Evolutionary conservation across 2,329 filamentous ascomycete genomes (phyloP).

Genomic region (Aspergillus versicolor): DNA sequence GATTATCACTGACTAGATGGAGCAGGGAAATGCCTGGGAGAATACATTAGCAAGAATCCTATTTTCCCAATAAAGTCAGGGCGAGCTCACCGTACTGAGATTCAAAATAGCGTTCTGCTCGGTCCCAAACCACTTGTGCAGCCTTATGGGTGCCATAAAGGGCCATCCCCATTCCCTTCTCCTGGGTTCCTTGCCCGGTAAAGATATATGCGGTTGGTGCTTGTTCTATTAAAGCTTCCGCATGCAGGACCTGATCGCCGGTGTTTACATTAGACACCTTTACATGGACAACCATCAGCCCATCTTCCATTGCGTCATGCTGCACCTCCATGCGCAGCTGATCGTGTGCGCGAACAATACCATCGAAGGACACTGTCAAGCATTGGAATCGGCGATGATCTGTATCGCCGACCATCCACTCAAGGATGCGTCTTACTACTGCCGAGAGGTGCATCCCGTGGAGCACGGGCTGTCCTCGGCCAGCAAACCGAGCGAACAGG

Average conservation of each 20-base stretch:
- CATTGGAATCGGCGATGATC: background rate
- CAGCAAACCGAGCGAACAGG: slow-evolving; percentile 91
- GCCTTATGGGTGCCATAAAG: slow-evolving; percentile 86
- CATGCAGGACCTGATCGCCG: background rate
- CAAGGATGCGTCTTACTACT: slow-evolving; percentile 66
- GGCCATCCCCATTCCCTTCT: slow-evolving; percentile 99
- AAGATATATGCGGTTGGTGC: slow-evolving; percentile 93
- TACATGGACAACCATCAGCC: background rate
- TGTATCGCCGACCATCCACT: slow-evolving; percentile 31
- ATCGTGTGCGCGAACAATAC: background rate
- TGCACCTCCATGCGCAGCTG: slow-evolving; percentile 1
- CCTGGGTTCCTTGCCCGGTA: slow-evolving; percentile 93
- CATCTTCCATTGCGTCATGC: slow-evolving; percentile 5
- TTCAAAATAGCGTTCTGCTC: slow-evolving; percentile 94
- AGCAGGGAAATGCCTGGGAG: slow-evolving; percentile 71
- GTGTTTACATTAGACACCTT: background rate
- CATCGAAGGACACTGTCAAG: background rate
- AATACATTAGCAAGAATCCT: background rate
- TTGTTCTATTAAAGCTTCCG: slow-evolving; percentile 80
- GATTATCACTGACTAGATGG: slow-evolving; percentile 97
- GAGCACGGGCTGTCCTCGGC: slow-evolving; percentile 89
- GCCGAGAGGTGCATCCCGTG: slow-evolving; percentile 98
- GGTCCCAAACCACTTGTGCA: slow-evolving; percentile 94
- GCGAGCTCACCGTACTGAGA: slow-evolving; percentile 71
- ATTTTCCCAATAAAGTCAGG: too few relatives aligned